These are phyloP conservation scores for Suillus sp. DNA, from an alignment of 768 basidiomycete species.

Conservation along the genomic window DNA sequence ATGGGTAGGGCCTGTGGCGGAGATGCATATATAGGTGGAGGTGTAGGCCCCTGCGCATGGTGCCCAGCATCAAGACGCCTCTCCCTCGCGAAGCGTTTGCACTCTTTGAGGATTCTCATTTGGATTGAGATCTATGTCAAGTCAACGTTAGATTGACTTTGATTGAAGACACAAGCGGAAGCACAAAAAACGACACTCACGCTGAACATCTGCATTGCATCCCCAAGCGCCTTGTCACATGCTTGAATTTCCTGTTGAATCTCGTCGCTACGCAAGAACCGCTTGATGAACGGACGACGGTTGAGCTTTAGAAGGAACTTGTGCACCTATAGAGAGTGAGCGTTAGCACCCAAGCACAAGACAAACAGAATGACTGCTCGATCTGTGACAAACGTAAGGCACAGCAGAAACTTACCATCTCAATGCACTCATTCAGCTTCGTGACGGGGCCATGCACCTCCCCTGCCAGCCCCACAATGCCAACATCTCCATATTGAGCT, in stretches of 20 bases:
- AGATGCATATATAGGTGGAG: background rate
- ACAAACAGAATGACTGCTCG: too few relatives aligned
- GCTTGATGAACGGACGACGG: constrained; percentile 72
- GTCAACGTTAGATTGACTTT: background rate
- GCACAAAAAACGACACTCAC: constrained; percentile 33
- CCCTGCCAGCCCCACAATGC: constrained; percentile 35
- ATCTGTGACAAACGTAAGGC: background rate
- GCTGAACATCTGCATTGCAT: constrained; percentile 59
- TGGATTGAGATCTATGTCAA: background rate
- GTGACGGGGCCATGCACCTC: constrained; percentile 54
- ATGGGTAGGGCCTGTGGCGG: too few relatives aligned
- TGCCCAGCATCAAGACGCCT: background rate
- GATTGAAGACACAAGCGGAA: constrained; percentile 1
- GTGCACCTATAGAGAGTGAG: constrained; percentile 40
- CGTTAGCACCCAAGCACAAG: background rate
- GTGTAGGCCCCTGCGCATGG: background rate
- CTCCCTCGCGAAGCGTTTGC: background rate
- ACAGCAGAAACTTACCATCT: constrained; percentile 42
- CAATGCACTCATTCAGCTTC: constrained; percentile 42
- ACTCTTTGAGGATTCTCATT: background rate
- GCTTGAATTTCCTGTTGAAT: constrained; percentile 52
- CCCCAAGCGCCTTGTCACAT: constrained; percentile 55
- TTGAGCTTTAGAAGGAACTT: constrained; percentile 59
- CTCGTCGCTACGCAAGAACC: constrained; percentile 76
- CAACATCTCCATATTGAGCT: constrained; percentile 16